A percentile compares a stretch with the other conserved stretches of the same genome.
Conservation (phyloP, 768 basidiomycete genomes). For the Lepiota brunneoincarnata region DNA sequence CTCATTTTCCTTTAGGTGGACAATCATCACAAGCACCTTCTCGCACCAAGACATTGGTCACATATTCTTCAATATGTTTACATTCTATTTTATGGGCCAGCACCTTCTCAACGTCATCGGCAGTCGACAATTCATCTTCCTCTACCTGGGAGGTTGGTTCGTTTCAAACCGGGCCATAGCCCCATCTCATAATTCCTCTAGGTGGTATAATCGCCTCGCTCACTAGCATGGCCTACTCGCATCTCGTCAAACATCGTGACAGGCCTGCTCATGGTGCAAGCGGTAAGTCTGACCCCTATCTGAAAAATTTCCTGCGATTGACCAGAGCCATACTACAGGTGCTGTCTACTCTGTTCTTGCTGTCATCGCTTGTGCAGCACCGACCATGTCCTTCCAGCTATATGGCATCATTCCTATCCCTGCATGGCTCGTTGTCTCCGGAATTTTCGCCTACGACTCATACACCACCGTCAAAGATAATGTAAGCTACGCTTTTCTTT, state of each 20-base stretch:
- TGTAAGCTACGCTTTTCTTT: slow-evolving; percentile 22
- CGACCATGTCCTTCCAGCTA: slow-evolving; percentile 61
- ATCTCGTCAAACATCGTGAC: slow-evolving; percentile 30
- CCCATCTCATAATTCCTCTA: slow-evolving; percentile 22
- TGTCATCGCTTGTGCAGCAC: slow-evolving; percentile 69
- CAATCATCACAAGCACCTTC: slow-evolving; percentile 66
- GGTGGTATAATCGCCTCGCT: slow-evolving; percentile 61
- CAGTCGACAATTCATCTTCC: slow-evolving; percentile 57
- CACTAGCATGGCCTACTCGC: slow-evolving; percentile 48
- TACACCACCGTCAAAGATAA: slow-evolving; percentile 41
- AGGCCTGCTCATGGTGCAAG: slow-evolving; percentile 65
- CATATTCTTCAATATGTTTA: slow-evolving; percentile 74
- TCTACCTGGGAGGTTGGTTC: slow-evolving; percentile 70
- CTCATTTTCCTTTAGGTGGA: slow-evolving; percentile 54
- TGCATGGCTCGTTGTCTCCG: slow-evolving; percentile 71
- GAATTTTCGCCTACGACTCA: slow-evolving; percentile 61
- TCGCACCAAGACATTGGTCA: slow-evolving; percentile 63
- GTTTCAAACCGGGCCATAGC: neutral
- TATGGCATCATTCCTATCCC: slow-evolving; percentile 80
- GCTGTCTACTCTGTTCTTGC: slow-evolving; percentile 72
- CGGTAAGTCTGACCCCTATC: slow-evolving; percentile 39
- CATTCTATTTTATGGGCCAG: slow-evolving; percentile 74
- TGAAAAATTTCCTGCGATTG: slow-evolving; percentile 2
- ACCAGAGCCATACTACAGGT: slow-evolving; percentile 36
- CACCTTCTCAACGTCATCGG: slow-evolving; percentile 63